Evolutionary conservation across 176 grass and related monocot species (phyloP), one percentile per base, ranked within the genome.

Genomic region (Carex cristatella): DNA sequence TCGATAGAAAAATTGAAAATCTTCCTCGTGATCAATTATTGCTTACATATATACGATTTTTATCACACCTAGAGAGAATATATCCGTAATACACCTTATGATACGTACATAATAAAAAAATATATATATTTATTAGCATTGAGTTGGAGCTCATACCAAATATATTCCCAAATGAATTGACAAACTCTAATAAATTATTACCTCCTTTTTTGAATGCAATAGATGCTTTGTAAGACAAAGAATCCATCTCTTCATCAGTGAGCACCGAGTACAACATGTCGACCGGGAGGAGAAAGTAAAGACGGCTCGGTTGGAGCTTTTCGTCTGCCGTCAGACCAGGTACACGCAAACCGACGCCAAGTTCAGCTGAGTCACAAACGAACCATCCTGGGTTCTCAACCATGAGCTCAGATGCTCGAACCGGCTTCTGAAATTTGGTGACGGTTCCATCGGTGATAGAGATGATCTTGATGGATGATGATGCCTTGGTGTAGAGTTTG

Each of bases 241-340:
- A 79, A 81, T 86, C 87, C 93, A 94, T 92, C 89, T 98, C 96
- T 23, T 95, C 96, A 59, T 92, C 83, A 18, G 96, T 98, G 87
- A 98, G 96, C 65, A 98, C 93, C 65, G 96, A 98, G 88, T 95
- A 98, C 61, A 98, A 87, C 88, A 98, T 94, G 91, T 95, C 96
- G 84, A 95, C 86, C 18, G 93, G 96, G 10, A 98, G 93, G 9
- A 98, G 90, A 83, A 95, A 95, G 91, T 98, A 98, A 0, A 89
- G 69, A 31, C 63, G 91, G 58, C 65, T 85, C 49, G 89, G 86
- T 63, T 87, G 54, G 81, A 98, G 96, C 83, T 87, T 38, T 86
- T 92, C 90, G 65, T 95, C 93, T 2, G 88, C 89, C 0, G 62
- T 72, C 2, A 98, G 80, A 0, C 93, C 96, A 0, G 96, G 91